Percentiles rank a stretch among this genome's conserved stretches.
Conservation (phyloP, 805 yeast species). For the Saccharomyces mikatae region DNA sequence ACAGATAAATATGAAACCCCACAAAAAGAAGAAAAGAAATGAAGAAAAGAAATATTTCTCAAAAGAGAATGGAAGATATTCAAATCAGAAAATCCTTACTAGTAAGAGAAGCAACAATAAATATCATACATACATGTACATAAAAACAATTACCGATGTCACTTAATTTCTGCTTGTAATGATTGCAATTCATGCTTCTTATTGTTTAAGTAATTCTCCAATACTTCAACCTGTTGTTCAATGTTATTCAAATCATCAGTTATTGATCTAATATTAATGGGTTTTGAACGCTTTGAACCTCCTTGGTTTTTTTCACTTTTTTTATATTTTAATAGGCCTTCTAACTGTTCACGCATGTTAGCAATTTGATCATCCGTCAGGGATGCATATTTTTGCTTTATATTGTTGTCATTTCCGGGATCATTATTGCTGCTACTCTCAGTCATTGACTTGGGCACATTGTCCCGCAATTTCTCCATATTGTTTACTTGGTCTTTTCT, state of each 20-base stretch:
- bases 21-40: conserved; percentile 2
- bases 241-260: conserved; percentile 58
- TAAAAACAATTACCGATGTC: neutral
- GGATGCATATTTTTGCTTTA: conserved; percentile 19
- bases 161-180: conserved; percentile 38
- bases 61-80: neutral
- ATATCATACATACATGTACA: neutral
- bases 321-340: conserved; percentile 74
- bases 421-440: conserved; percentile 4
- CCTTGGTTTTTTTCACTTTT: conserved; percentile 41
- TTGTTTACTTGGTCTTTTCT: conserved; percentile 5
- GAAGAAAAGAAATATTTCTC: neutral
- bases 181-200: conserved; percentile 54
- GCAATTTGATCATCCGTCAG: conserved; percentile 10
- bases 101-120: neutral
- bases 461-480: neutral
- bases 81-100: neutral
- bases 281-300: conserved; percentile 6
- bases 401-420: conserved; percentile 18
- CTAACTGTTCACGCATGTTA: conserved; percentile 54
- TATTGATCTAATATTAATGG: conserved; percentile 41
- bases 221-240: conserved; percentile 64
- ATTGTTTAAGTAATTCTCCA: conserved; percentile 58
- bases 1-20: neutral
- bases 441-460: neutral